These are phyloP conservation scores for Aspergillus fijiensis DNA, from an alignment of 2,329 filamentous ascomycete genomes.

Conservation along the genomic window DNA sequence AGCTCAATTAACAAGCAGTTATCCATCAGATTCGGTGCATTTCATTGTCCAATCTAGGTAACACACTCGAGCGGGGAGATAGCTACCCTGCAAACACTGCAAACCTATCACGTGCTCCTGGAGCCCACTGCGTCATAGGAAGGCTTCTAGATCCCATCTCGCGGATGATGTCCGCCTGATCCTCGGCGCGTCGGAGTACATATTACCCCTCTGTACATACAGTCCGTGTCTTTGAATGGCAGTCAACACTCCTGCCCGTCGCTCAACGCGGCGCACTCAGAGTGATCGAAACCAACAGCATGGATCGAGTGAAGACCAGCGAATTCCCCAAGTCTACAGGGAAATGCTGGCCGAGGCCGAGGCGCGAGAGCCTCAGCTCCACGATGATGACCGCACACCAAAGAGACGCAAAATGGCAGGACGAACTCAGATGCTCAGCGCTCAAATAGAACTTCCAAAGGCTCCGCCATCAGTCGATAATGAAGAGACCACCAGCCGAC, in stretches of 20 bases:
- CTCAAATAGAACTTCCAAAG: conserved; percentile 14
- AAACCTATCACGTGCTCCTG: background rate
- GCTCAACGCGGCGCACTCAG: background rate
- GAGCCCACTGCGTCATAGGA: background rate
- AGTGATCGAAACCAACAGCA: background rate
- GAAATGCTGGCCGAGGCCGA: conserved; percentile 46
- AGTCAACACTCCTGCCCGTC: background rate
- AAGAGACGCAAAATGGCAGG: conserved; percentile 43
- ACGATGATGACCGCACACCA: conserved; percentile 28
- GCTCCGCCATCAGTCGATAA: conserved; percentile 6
- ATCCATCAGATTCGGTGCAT: too few species aligned
- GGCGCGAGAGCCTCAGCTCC: conserved; percentile 29
- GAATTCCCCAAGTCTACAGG: conserved; percentile 39
- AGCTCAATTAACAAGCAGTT: too few species aligned
- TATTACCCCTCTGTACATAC: background rate
- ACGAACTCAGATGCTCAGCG: conserved; percentile 16
- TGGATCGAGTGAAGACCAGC: conserved; percentile 20
- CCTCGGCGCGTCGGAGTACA: background rate
- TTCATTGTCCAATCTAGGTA: too few species aligned
- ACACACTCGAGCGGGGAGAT: background rate
- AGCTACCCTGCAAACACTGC: background rate
- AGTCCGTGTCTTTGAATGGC: background rate
- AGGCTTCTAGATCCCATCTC: background rate
- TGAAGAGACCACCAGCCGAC: conserved; percentile 12
- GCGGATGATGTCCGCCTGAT: background rate